A percentile compares a stretch with the other conserved stretches of the same genome.
Conservation (phyloP, 345 rosid species). For the Acer saccharum region DNA sequence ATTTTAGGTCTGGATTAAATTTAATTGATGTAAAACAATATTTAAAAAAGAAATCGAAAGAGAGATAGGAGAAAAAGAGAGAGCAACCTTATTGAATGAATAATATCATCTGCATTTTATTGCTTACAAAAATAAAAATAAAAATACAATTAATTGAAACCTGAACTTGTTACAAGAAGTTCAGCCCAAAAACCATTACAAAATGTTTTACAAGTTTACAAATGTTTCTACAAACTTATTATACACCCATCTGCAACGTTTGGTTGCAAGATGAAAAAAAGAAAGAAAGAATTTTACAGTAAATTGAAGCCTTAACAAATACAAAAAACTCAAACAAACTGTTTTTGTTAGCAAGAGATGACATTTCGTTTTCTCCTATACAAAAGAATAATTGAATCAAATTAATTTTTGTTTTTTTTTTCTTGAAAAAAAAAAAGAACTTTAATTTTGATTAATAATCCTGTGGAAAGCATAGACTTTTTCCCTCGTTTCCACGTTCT, state of each 20-base stretch:
- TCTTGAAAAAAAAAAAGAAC: background rate
- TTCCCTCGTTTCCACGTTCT: conserved; percentile 20
- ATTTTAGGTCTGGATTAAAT: background rate
- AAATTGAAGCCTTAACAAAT: background rate
- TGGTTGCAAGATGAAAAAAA: conserved; percentile 3
- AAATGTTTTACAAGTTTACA: background rate
- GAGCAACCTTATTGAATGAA: background rate
- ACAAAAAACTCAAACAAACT: background rate
- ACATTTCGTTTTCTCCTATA: background rate
- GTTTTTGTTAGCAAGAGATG: background rate
- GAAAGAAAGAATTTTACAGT: background rate
- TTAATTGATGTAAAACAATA: background rate
- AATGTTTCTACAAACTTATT: background rate
- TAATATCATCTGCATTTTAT: background rate
- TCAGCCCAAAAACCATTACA: background rate
- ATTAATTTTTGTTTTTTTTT: background rate
- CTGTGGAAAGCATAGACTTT: conserved; percentile 20
- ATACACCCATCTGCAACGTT: background rate
- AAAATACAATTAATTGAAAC: background rate
- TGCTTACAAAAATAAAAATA: background rate
- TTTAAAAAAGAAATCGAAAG: background rate
- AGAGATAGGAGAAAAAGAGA: background rate
- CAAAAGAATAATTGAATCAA: conserved; percentile 6
- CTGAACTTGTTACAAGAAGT: background rate
- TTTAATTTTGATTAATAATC: background rate